phyloP scores from a whole-genome alignment of 2,329 filamentous ascomycete genomes.

The Blastomyces silverae region DNA sequence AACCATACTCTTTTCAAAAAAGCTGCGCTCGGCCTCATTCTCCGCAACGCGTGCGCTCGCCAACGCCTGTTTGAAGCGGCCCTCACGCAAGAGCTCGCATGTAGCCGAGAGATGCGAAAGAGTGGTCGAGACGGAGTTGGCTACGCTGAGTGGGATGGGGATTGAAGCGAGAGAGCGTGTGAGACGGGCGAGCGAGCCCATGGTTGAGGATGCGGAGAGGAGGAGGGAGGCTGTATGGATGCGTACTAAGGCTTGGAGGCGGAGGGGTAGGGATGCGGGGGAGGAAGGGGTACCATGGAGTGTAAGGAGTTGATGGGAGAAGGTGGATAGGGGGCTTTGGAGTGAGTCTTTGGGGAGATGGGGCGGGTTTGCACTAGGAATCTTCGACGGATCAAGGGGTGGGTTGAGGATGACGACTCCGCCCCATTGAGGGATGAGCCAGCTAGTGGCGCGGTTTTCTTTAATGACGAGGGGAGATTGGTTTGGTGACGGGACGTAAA shows the following conservation, averaged over 20 bases:
- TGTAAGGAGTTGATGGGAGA: conserved; percentile 82
- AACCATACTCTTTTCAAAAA: conserved; percentile 99
- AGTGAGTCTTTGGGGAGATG: conserved; percentile 61
- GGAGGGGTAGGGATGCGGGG: conserved; percentile 70
- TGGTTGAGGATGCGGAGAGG: conserved; percentile 81
- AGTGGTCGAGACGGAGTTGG: conserved; percentile 73
- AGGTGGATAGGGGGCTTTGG: conserved; percentile 75
- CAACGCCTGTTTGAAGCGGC: conserved; percentile 59
- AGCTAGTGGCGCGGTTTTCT: conserved; percentile 61
- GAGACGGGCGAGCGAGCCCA: conserved; percentile 85
- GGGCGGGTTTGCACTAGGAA: conserved; percentile 31
- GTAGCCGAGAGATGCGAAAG: conserved; percentile 70
- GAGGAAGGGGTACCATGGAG: conserved; percentile 77
- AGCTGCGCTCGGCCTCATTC: conserved; percentile 81
- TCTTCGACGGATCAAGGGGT: conserved; percentile 24
- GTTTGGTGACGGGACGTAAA: conserved; percentile 72
- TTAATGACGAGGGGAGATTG: conserved; percentile 56
- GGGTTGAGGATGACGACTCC: conserved; percentile 63
- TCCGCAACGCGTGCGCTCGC: conserved; percentile 79
- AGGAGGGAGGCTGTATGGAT: conserved; percentile 78
- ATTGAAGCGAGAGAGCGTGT: conserved; percentile 80
- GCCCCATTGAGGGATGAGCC: conserved; percentile 96
- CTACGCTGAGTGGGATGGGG: conserved; percentile 79
- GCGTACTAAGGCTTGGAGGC: conserved; percentile 76
- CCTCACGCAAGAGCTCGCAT: conserved; percentile 61